Conservation (phyloP, 768 basidiomycete species). For the Naematelia aurantialba region DNA sequence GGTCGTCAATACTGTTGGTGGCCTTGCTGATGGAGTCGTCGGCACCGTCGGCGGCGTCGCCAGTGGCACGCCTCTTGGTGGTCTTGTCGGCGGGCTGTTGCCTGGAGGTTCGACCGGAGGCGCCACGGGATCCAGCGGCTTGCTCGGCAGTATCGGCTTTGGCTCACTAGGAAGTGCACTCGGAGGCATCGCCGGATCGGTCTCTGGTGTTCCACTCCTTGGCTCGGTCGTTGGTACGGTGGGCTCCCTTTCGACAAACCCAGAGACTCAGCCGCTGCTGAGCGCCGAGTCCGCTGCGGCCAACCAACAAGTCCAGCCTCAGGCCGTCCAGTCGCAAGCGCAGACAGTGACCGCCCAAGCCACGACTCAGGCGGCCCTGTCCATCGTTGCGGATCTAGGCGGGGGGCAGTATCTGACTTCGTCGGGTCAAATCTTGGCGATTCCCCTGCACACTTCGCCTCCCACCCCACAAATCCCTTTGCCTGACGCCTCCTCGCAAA, state of each 20-base stretch:
- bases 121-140: not conserved
- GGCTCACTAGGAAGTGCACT: not conserved
- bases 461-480: not conserved
- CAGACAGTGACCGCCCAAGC: not conserved
- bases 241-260: no score
- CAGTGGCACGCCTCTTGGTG: constrained; percentile 11
- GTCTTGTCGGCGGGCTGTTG: constrained; percentile 8
- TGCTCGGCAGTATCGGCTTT: not conserved
- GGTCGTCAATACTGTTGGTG: constrained; percentile 12
- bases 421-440: not conserved
- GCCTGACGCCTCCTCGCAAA: not conserved
- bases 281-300: not conserved
- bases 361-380: not conserved
- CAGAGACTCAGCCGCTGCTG: not conserved
- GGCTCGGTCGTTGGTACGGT: no score
- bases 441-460: not conserved
- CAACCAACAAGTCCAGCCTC: not conserved
- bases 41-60: constrained; percentile 13
- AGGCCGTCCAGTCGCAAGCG: not conserved
- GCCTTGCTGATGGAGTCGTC: constrained; percentile 6
- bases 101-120: not conserved
- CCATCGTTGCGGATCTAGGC: not conserved
- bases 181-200: not conserved
- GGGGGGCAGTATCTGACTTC: not conserved
- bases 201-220: constrained; percentile 1